Base-by-base conservation (phyloP, 2,329 filamentous ascomycete species). In the Colletotrichum neosansevieriae region DNA sequence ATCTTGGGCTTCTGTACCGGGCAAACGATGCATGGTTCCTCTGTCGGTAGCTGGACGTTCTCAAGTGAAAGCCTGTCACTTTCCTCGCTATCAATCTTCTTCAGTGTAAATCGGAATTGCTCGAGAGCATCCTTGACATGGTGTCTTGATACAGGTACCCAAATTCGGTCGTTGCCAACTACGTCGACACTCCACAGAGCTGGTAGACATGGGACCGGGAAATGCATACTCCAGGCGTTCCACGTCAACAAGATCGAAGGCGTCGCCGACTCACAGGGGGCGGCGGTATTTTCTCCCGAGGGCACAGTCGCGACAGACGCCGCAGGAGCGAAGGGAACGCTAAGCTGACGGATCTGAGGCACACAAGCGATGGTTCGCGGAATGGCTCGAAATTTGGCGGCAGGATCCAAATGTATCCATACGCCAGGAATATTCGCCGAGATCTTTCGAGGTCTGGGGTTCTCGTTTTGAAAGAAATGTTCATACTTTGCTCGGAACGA, bases 51-150 rank as follows among this genome's bases (percentile, higher is more conserved):
- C 21, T n/a, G 49, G 7, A 65, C 42, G 32, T 58, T 24, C 1
- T n/a, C 5, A n/a, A 59, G 13, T 11, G 19, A 12, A 11, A 68
- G 45, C 2, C 10, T 45, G 2, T 51, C 11, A 32, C 6, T 36
- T 19, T 19, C 49, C n/a, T 50, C 24, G 2, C 29, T 11, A 19
- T 24, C 12, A 53, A 68, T 53, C 15, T 59, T 68, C 60, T 65
- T 68, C 32, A 67, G 10, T 15, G 69, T 67, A n/a, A 54, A 63
- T 7, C 59, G 47, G 4, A 67, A 34, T 15, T 64, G 17, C 15
- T 44, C 45, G 6, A 71, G 29, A 11, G 61, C 59, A 24, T 71
- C 64, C 24, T 65, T 65, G 29, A 42, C 32, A 15, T 69, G 42
- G 4, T 69, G 53, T 6, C 49, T 19, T 2, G 57, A 21, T 5